Evolutionary conservation across 2,329 filamentous ascomycete genomes (phyloP), one percentile per base, ranked within the genome.

Genomic region (Cadophora sp.): DNA sequence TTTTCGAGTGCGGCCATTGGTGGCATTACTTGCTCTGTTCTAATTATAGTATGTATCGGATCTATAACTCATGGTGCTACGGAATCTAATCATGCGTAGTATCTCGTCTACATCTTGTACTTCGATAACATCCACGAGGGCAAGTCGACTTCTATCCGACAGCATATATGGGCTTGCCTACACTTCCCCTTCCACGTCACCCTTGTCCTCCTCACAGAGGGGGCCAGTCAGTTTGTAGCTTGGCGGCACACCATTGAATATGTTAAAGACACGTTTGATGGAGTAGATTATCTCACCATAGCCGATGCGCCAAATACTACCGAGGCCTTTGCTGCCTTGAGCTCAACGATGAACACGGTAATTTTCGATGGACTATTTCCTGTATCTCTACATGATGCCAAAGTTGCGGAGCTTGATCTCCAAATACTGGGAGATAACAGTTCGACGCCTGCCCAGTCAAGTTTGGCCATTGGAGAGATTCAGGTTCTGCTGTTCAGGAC

Each of bases 121-220:
- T 75, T 75, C 51, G 73, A 75, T 27, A 70, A 64, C 56, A 50
- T 73, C 4, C 68, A 68, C 9, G 68, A 19, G 27, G 59, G 1
- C 65, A 73, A 27, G 70, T 74, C 34, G 72, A 68, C 9, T 66
- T 65, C 8, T 61, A 34, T 72, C 8, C 67, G 72, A 19, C 67
- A 73, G 46, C 70, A 71, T 48, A 55, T 76, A 40, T 84, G 82
- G 82, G 80, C 82, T 1, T 75, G 81, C 6, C 74, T 83, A 2
- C 86, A 87, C 75, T 88, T 87, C 71, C 85, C 85, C 0, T 84
- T 87, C 68, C 86, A 88, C 71, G 80, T 87, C 3, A 79, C 81
- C n/a, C 81, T 88, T 22, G 83, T 88, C 24, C 82, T 87, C n/a
- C 79, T 86, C 6, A 82, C 86, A 2, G 86, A 88, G 75, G 86